Evolutionary conservation across 495 filamentous ascomycete genomes (phyloP), one percentile per base, ranked within the genome.

Genomic region (Pyrenopolyporus hunteri): DNA sequence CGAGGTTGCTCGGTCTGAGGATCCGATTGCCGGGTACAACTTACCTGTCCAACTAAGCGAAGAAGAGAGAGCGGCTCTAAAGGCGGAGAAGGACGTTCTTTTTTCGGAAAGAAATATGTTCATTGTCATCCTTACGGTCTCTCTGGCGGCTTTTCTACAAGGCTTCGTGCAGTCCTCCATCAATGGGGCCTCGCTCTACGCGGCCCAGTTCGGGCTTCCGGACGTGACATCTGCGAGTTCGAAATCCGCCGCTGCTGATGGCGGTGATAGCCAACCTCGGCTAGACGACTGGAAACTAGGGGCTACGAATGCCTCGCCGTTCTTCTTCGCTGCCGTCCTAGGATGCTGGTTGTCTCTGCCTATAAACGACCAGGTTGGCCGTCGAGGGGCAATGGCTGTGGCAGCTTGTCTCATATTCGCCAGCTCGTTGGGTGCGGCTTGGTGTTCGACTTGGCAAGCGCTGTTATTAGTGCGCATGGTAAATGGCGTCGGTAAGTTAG

Each of bases 291-390:
- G 58, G 62, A 63, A 57, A 42, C 58, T 69, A 5, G 66, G 69
- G 6, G 58, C 63, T 11, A 47, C 55, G 3, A 65, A 65, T 14
- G 62, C 65, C 1, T 46, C 60, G 2, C 70, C 70, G 1, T 73
- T 67, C 29, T 56, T 73, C 25, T 61, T 67, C 39, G 65, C 70
- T 9, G 62, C 65, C 1, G 2, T 70, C 6, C 29, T 70, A 1
- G 70, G 70, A 22, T 71, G 69, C 22, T 70, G 68, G 55, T 37
- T 73, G 9, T 57, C 70, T 7, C 54, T 71, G 19, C 68, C 70
- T 8, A 59, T 71, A 11, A 73, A 73, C 26, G 63, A 71, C 16
- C 46, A 43, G 9, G 36, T 71, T 33, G 70, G 70, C 16, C 66
- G 70, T 7, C 57, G 69, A 14, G 70, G 70, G 10, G 66, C 66